Evolutionary conservation across 345 rosid species (phyloP).

Genomic region (Rhodamnia argentea): DNA sequence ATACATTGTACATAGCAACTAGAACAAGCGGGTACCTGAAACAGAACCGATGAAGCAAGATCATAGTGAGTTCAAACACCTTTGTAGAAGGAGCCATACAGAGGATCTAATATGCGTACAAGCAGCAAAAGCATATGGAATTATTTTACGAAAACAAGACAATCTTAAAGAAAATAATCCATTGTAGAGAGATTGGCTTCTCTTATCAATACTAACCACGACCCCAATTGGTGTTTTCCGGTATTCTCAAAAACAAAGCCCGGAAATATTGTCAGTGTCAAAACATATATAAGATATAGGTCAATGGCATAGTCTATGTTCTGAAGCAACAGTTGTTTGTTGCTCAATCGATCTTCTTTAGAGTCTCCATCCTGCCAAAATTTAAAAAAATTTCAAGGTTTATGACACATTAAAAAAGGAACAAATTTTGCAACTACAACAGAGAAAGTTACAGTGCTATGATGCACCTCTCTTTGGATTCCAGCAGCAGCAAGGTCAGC

Average conservation of each 20-base stretch:
- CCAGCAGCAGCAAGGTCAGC: constrained; percentile 91
- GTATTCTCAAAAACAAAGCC: constrained; percentile 82
- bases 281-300: constrained; percentile 47
- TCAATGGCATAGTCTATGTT: constrained; percentile 63
- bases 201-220: constrained; percentile 1
- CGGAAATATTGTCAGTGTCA: constrained; percentile 73
- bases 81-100: not conserved
- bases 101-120: not conserved
- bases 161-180: not conserved
- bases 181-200: not conserved
- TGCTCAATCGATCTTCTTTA: constrained; percentile 37
- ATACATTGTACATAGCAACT: constrained; percentile 50
- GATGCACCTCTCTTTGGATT: constrained; percentile 27
- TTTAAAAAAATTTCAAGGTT: not conserved
- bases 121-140: not conserved
- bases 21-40: constrained; percentile 68
- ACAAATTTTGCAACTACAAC: not conserved
- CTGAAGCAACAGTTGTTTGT: constrained; percentile 35
- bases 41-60: not conserved
- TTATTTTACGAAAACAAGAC: not conserved
- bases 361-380: constrained; percentile 27
- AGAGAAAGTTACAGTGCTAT: not conserved
- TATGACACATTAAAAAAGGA: not conserved
- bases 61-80: not conserved
- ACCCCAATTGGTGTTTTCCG: constrained; percentile 35